Base-by-base conservation (phyloP, 2,329 filamentous ascomycete genomes). In the Neoarthrinium moseri region DNA sequence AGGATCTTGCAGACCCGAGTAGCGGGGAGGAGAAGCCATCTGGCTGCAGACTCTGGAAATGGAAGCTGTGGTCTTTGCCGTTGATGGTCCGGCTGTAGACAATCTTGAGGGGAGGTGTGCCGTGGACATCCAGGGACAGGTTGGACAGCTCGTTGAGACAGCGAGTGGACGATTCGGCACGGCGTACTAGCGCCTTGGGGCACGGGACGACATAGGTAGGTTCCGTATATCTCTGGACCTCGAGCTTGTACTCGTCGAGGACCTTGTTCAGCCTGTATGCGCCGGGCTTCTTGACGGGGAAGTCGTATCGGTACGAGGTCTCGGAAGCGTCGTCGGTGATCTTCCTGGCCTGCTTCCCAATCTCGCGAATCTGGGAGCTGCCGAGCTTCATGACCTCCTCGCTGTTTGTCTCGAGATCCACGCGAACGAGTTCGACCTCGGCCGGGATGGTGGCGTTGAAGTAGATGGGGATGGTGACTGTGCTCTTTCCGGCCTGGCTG, bases 401-500 rank as follows among this genome's bases (percentile, higher is more conserved):
- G 46, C 78, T 74, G 52, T 86, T 86, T 3, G 86, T 90, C 5
- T 92, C 86, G 26, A 96, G 77, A 62, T 97, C 92, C 54, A 89
- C 81, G 34, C 92, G 89, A 34, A 91, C 65, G n/a, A 99, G 72
- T 64, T 99, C 91, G 50, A 99, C 90, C 47, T 89, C 80, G 53
- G 91, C 85, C 1, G 94, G 95, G 26, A 87, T 82, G 5, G 92
- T 97, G 51, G 95, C 89, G 66, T 99, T 99, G 71, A 99, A 91
- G 60, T 84, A 87, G 36, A 99, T 88, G 2, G 92, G 94, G 23
- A 99, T 72, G 42, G 79, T 74, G 30, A 84, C 79, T 7, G 78
- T 72, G 23, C 77, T 75, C 48, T 77, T 81, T 18, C 79, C 72
- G 29, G 21, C 30, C 34, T 75, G 72, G 47, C 86, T 85, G 38